Evolutionary conservation across 208 protist genomes (phyloP).

Genomic region (Leishmania mexicana): DNA sequence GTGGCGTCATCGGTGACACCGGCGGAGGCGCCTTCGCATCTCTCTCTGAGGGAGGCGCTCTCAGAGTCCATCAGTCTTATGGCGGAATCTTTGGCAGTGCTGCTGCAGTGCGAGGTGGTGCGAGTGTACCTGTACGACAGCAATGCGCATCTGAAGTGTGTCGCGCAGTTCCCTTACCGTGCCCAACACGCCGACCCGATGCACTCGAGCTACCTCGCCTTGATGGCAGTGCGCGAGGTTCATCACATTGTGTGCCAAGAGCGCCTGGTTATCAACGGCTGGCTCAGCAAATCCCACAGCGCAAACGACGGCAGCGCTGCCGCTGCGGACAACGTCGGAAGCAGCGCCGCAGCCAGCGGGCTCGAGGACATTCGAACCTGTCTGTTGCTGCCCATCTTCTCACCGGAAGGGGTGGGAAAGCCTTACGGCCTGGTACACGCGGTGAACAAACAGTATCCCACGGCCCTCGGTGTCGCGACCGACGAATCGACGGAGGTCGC

Average conservation of each 20-base stretch:
- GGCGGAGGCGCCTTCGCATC: not conserved
- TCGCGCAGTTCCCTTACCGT: slow-evolving; percentile 59
- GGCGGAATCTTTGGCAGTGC: slow-evolving; percentile 75
- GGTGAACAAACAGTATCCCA: slow-evolving; percentile 73
- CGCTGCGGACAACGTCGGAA: not conserved
- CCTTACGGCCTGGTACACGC: slow-evolving; percentile 87
- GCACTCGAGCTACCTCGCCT: slow-evolving; percentile 63
- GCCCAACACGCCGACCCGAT: slow-evolving; percentile 64
- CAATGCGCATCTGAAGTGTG: slow-evolving; percentile 68
- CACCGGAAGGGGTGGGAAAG: slow-evolving; percentile 30
- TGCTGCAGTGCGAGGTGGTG: slow-evolving; percentile 85
- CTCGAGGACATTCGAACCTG: slow-evolving; percentile 80
- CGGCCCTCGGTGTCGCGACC: slow-evolving; percentile 18
- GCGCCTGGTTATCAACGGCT: slow-evolving; percentile 81
- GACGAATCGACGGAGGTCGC: slow-evolving; percentile 16
- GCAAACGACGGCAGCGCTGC: slow-evolving; percentile 7
- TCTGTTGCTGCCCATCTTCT: slow-evolving; percentile 82
- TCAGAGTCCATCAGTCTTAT: slow-evolving; percentile 67
- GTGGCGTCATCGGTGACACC: not conserved
- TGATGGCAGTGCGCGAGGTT: slow-evolving; percentile 85
- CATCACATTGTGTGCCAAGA: slow-evolving; percentile 74
- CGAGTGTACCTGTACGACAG: slow-evolving; percentile 88
- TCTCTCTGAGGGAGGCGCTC: slow-evolving; percentile 18
- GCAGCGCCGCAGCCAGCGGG: slow-evolving; percentile 30
- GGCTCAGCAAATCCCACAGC: slow-evolving; percentile 30